These are phyloP conservation scores for Arthrinium puccinioides DNA, from an alignment of 2,329 filamentous ascomycete genomes.

Conservation along the genomic window DNA sequence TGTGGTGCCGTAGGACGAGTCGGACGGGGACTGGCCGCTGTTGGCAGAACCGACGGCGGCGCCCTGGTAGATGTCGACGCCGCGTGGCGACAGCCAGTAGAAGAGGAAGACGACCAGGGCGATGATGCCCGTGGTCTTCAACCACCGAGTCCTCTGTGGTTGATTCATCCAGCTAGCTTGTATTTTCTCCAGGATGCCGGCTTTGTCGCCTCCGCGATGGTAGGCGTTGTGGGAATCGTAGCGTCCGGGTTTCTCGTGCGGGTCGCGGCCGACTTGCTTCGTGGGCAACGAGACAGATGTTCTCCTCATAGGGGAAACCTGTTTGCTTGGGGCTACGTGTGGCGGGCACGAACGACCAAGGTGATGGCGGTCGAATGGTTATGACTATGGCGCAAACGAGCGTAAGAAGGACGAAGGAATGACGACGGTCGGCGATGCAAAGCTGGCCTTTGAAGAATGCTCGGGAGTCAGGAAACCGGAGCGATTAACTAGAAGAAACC, in stretches of 20 bases:
- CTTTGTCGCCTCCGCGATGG: constrained; percentile 27
- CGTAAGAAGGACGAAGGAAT: constrained; percentile 1
- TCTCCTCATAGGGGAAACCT: constrained; percentile 49
- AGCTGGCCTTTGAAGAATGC: too few relatives aligned
- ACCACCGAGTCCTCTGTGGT: constrained; percentile 57
- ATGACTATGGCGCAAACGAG: constrained; percentile 1
- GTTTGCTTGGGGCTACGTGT: too few relatives aligned
- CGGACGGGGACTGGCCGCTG: constrained; percentile 46
- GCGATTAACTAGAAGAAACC: neutral
- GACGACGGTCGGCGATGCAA: constrained; percentile 4
- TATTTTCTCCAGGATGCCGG: constrained; percentile 44
- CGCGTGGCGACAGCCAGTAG: constrained; percentile 55
- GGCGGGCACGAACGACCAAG: too few relatives aligned
- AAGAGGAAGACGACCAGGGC: constrained; percentile 54
- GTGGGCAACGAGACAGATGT: constrained; percentile 58
- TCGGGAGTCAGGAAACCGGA: too few relatives aligned
- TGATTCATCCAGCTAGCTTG: constrained; percentile 55
- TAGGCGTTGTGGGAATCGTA: constrained; percentile 35
- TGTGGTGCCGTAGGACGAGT: constrained; percentile 58
- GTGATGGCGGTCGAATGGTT: too few relatives aligned
- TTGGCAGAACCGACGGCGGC: constrained; percentile 22
- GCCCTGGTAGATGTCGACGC: constrained; percentile 45
- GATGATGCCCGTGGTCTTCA: constrained; percentile 57
- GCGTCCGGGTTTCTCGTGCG: constrained; percentile 57
- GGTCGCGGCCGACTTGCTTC: constrained; percentile 52